Evolutionary conservation across 352 stramenopile species (phyloP), one percentile per base, ranked within the genome.

Genomic region (Elongisporangium undulatum): DNA sequence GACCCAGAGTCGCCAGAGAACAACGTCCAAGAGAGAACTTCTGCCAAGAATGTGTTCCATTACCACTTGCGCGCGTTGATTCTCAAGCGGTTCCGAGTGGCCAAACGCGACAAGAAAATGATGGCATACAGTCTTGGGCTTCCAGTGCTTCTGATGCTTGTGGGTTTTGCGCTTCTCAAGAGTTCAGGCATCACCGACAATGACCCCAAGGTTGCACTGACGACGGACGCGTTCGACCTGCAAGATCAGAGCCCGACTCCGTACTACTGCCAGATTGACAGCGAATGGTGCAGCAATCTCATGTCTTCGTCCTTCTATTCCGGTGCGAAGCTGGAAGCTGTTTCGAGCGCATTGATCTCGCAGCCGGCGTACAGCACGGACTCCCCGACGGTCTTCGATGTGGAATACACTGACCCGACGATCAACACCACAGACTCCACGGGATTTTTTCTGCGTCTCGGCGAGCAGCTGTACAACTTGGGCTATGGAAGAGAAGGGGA

Each of bases 71-170:
- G 38, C 4, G 82, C 79, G 1, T 58, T 92, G 0, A 48, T 90
- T 16, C 65, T 78, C 7, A 92, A 92, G 58, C 75, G 82, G 0
- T 84, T 86, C 56, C 69, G 74, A 0, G 68, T 81, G n/a, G 72
- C 78, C 17, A 86, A 81, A 41, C 74, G 79, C 4, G 82, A 92
- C 61, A 72, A 72, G 45, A 84, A 83, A 56, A 78, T 75, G 58
- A 67, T 87, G 6, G 63, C 85, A 39, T 85, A 87, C 55, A 89
- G 76, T 48, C 62, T 75, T 19, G 56, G 81, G 1, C 56, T 91
- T 2, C 83, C 85, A 0, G 60, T 91, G 16, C 45, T 85, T 15
- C 54, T 86, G n/a, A 55, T 95, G 3, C 8, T 87, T 0, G 26
- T 85, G 29, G 83, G 83, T 1, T 51, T 95, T 26, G 67, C 59